Conservation (phyloP, 208 protist genomes). For the Porcisia hertigi region DNA sequence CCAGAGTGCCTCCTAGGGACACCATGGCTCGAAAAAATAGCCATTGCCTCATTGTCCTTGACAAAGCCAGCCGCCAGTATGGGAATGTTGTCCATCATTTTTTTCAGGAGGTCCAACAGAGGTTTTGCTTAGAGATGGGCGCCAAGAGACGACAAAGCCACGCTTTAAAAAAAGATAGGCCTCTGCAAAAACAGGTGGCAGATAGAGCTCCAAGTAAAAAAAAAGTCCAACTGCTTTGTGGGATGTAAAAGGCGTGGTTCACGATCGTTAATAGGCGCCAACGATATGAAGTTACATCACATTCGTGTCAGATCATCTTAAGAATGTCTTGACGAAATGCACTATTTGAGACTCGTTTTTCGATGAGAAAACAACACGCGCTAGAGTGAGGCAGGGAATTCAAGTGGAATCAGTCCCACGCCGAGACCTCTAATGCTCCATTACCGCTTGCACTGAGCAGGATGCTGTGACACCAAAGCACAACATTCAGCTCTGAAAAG, state of each 20-base stretch:
- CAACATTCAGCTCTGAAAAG: background rate
- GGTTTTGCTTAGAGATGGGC: background rate
- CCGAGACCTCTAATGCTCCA: background rate
- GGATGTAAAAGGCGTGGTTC: background rate
- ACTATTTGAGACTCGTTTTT: background rate
- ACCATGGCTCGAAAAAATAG: conserved; percentile 37
- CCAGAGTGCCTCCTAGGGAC: conserved; percentile 26
- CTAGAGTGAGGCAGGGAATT: background rate
- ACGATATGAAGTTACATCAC: background rate
- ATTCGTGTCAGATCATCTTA: background rate
- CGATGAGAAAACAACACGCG: background rate
- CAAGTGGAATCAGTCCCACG: background rate
- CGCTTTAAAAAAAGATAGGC: background rate
- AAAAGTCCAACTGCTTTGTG: background rate
- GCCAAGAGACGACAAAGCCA: background rate
- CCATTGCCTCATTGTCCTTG: conserved; percentile 49
- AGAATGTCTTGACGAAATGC: background rate
- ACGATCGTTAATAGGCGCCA: background rate
- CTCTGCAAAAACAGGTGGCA: background rate
- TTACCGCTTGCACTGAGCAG: background rate
- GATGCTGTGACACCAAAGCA: background rate
- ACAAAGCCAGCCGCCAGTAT: conserved; percentile 47
- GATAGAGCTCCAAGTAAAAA: background rate
- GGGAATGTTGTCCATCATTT: conserved; percentile 37
- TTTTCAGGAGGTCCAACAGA: background rate